Evolutionary conservation across 176 grass and related monocot genomes (phyloP), one percentile per base, ranked within the genome.

Genomic region (Carex littledalei): DNA sequence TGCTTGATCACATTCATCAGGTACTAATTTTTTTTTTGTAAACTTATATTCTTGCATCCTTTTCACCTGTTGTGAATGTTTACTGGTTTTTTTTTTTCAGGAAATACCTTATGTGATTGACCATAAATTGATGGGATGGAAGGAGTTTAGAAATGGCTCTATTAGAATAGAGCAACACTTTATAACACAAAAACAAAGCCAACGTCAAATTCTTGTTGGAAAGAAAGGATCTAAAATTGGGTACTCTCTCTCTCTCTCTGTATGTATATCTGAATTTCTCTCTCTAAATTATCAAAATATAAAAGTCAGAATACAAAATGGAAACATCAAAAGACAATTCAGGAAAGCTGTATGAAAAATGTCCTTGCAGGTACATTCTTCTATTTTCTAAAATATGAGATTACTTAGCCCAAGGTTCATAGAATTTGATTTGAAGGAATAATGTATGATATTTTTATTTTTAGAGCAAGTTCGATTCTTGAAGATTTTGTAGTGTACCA

Each of bases 201-300:
- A 98, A 43, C 91, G 93, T 1, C 95, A 98, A 82, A 98, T 98
- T 88, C 88, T 98, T 95, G 88, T 98, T 88, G 95, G 95, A 29
- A 98, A 98, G 84, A 98, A 95, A 89, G 95, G 93, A 26, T 98
- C 95, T 83, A 98, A 95, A 84, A 98, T 98, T 4, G 93, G 95
- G 95, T 98, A 92, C 59, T 86, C 34, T 61, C 39, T 45, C 39
- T 72, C 66, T 39, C 3, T 68, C 0, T 68, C 21, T 61, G 43
- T 24, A 31, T 21, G 5, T 45, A 35, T n/a, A 49, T 47, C 21
- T 73, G 37, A 73, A 13, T 73, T 73, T 20, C 52, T 20, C 43
- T 52, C 70, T 52, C 41, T 45, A 52, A 75, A 75, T 26, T 52
- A 13, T 75, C 20, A 52, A 13, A 75, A 14, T 49, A 50, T 52